phyloP scores from a whole-genome alignment of 441 rosid species.

The Francoa sonchifolia region DNA sequence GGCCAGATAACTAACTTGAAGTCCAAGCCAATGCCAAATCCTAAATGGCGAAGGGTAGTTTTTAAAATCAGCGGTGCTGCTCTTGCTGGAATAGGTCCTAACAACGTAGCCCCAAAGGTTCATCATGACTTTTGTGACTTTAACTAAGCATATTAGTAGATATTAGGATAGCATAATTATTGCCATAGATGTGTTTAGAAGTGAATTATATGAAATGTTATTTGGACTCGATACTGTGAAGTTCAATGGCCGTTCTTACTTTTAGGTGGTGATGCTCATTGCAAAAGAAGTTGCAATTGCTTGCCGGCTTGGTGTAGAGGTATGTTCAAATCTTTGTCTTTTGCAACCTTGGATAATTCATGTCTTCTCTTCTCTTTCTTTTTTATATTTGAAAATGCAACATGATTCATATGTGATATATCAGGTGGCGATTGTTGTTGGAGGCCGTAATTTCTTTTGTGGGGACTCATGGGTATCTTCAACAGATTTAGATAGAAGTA shows the following conservation, averaged over 20 bases:
- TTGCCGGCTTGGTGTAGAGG: slow-evolving; percentile 19
- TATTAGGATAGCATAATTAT: too few species aligned
- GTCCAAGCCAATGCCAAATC: slow-evolving; percentile 10
- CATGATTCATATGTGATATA: slow-evolving; percentile 5
- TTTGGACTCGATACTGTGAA: background rate
- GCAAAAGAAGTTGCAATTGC: slow-evolving; percentile 16
- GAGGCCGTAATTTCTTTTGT: slow-evolving; percentile 20
- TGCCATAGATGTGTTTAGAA: too few species aligned
- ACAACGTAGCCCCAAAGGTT: slow-evolving; percentile 19
- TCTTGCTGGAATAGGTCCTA: slow-evolving; percentile 16
- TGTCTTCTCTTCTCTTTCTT: background rate
- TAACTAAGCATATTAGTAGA: too few species aligned
- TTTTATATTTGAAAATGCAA: too few species aligned
- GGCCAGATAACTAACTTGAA: slow-evolving; percentile 3
- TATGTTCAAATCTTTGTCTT: slow-evolving; percentile 1
- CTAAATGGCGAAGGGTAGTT: slow-evolving; percentile 17
- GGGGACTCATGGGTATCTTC: slow-evolving; percentile 19
- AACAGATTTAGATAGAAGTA: slow-evolving; percentile 16
- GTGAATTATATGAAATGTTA: too few species aligned
- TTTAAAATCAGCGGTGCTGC: slow-evolving; percentile 21
- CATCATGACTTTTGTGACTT: background rate
- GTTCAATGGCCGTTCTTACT: slow-evolving; percentile 1
- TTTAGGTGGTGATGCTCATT: slow-evolving; percentile 14
- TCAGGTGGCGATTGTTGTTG: slow-evolving; percentile 30
- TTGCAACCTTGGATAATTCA: background rate